Evolutionary conservation across 208 protist species (phyloP).

Genomic region (Cochliopodium minus): DNA sequence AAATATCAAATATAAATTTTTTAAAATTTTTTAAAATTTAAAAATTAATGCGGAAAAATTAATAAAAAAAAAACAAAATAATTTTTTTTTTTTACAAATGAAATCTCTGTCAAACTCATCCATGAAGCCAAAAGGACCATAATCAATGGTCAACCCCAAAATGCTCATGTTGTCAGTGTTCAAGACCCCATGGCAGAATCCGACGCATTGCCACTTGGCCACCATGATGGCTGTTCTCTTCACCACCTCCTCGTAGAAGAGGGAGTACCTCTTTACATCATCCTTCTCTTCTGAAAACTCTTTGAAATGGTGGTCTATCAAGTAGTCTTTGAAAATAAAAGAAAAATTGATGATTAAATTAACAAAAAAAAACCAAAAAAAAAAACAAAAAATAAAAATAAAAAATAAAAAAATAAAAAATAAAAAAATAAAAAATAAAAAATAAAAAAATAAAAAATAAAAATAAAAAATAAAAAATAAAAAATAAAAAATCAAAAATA

Average conservation of each 20-base stretch:
- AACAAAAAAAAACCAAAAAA: too few relatives aligned
- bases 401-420: too few relatives aligned
- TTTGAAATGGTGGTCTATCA: slow-evolving; percentile 13
- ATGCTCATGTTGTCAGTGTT: slow-evolving; percentile 50
- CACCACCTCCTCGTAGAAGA: slow-evolving; percentile 21
- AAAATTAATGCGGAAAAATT: too few relatives aligned
- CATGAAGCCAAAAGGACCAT: slow-evolving; percentile 45
- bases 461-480: too few relatives aligned
- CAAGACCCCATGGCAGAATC: slow-evolving; percentile 40
- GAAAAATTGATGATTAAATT: slow-evolving; percentile 5
- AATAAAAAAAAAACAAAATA: too few relatives aligned
- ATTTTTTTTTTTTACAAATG: slow-evolving; percentile 14
- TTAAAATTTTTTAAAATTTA: neutral
- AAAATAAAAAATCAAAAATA: too few relatives aligned
- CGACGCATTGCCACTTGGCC: slow-evolving; percentile 31
- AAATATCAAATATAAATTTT: too few relatives aligned
- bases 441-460: too few relatives aligned
- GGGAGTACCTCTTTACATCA: neutral
- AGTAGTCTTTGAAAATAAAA: slow-evolving; percentile 9
- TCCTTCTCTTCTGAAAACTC: slow-evolving; percentile 10
- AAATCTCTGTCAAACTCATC: slow-evolving; percentile 26
- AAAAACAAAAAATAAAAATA: too few relatives aligned
- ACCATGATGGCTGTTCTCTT: slow-evolving; percentile 22
- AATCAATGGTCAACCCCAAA: slow-evolving; percentile 41
- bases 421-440: too few relatives aligned